Evolutionary conservation across 139 green algal species (phyloP), one percentile per base, ranked within the genome.

Genomic region (Picochlorum sp.): DNA sequence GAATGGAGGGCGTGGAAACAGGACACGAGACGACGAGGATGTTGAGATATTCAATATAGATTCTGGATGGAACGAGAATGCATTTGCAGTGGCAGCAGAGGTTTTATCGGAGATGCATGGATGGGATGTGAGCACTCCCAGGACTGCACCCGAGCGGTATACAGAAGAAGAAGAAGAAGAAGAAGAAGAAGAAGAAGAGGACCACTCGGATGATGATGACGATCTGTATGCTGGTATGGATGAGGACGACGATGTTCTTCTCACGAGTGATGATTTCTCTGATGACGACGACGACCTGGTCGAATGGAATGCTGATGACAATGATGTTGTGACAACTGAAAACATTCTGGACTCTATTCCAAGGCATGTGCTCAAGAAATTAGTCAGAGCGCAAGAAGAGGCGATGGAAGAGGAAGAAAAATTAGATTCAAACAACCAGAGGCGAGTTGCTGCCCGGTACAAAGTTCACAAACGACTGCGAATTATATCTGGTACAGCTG

Each of bases 401-500:
- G 70, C 79, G 1, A 61, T 78, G 15, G 66, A 69, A 28, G 73
- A 81, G n/a, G 23, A 57, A 0, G 63, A 65, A 21, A 57, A 63
- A 4, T 44, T 86, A n/a, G 70, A 68, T 65, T 61, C 67, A 4
- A 49, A 51, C 4, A 51, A 49, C 3, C 55, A 57, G 8, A 73
- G 63, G 7, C 74, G 71, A 56, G 66, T 49, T 52, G 69, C 60
- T 14, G 61, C 62, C 6, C 72, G 79, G 63, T 57, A 65, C 10
- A 76, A 75, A 66, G 65, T 73, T 38, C 84, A 91, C 57, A 54
- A 60, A 26, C 65, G 63, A 62, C 68, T 91, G 65, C 70, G 79
- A 41, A 84, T 91, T 58, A 76, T 89, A 10, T 52, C 55, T 13
- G 85, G 85, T n/a, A 66, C 34, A 7, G 82, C 84, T 5, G 69